These are phyloP conservation scores for Cyclotella sp. DNA, from an alignment of 108 stramenopile genomes.

Conservation along the genomic window DNA sequence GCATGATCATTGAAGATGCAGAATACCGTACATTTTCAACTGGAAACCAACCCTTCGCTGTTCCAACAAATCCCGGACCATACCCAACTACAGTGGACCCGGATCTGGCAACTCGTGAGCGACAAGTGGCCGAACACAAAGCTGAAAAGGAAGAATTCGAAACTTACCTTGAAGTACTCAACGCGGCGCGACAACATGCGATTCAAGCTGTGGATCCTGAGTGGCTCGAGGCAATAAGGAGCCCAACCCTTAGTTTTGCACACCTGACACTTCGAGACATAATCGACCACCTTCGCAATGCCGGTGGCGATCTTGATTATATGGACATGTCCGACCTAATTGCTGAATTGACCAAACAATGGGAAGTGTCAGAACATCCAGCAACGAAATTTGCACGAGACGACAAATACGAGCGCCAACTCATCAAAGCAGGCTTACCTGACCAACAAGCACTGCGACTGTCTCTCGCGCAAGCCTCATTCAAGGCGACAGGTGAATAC, in stretches of 20 bases:
- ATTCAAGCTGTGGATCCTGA: background rate
- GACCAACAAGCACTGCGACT: too few relatives aligned
- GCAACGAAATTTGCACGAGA: background rate
- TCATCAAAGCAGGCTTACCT: too few relatives aligned
- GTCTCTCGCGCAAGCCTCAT: background rate
- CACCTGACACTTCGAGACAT: too few relatives aligned
- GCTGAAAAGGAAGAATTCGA: background rate
- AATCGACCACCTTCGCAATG: background rate
- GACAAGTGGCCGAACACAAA: constrained; percentile 27
- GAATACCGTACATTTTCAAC: constrained; percentile 15
- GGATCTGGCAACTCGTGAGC: too few relatives aligned
- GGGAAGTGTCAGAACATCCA: background rate
- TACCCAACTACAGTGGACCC: constrained; percentile 8
- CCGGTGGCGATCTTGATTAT: background rate
- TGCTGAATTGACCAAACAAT: background rate
- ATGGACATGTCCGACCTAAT: background rate
- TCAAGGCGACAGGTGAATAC: background rate
- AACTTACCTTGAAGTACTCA: background rate
- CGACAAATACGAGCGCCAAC: too few relatives aligned
- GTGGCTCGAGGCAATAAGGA: background rate
- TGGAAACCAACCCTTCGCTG: background rate
- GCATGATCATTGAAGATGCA: constrained; percentile 19
- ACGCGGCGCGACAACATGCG: background rate
- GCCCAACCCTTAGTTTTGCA: background rate
- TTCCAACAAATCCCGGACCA: too few relatives aligned